A percentile compares a stretch with the other conserved stretches of the same genome.
Conservation (phyloP, 495 filamentous ascomycete genomes). For the Aspergillus sparsus region DNA sequence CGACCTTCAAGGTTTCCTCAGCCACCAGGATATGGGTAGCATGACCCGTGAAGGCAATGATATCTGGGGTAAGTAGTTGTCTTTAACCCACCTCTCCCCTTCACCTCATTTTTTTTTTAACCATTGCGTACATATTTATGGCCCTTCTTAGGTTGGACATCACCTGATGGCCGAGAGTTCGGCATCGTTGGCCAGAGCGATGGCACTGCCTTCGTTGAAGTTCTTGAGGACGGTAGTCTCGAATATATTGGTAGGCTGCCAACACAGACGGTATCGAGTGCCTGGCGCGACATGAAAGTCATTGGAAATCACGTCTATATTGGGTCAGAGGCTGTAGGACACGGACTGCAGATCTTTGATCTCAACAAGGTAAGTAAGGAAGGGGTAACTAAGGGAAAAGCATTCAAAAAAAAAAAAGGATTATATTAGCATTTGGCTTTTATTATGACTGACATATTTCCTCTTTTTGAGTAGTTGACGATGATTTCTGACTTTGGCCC, state of each 20-base stretch:
- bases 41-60: constrained; percentile 25
- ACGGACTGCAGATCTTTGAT: constrained; percentile 27
- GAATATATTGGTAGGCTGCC: constrained; percentile 23
- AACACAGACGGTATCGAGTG: constrained; percentile 20
- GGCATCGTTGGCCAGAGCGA: constrained; percentile 27
- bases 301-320: constrained; percentile 24
- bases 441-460: too few relatives aligned
- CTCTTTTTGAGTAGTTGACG: background rate
- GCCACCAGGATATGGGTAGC: constrained; percentile 25
- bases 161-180: constrained; percentile 23
- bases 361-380: constrained; percentile 21
- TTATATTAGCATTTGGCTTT: too few relatives aligned
- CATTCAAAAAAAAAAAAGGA: too few relatives aligned
- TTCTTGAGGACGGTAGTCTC: constrained; percentile 19
- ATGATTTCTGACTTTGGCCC: constrained; percentile 6
- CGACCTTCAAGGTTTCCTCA: constrained; percentile 21
- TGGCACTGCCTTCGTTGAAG: constrained; percentile 23
- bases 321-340: constrained; percentile 22
- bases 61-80: constrained; percentile 20
- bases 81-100: background rate
- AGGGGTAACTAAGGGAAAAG: too few relatives aligned
- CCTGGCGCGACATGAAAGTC: constrained; percentile 26
- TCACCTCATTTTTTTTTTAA: background rate
- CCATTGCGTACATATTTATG: background rate
- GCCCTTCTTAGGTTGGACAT: constrained; percentile 19